Conservation (phyloP, 257 asterid genomes). For the Verbena officinalis region DNA sequence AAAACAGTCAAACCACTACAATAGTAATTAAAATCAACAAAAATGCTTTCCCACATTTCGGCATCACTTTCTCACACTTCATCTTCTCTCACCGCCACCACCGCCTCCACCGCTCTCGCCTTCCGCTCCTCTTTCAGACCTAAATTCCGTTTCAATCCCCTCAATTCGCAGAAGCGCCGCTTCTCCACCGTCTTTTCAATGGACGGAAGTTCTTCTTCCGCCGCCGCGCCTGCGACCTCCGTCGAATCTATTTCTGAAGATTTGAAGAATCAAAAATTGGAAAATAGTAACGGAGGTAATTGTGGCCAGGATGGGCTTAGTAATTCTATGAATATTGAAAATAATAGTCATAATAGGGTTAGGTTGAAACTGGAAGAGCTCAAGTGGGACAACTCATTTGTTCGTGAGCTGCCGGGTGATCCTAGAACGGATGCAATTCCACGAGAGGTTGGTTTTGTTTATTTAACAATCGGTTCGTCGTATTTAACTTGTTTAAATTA, state of each 20-base stretch:
- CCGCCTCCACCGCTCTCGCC: constrained; percentile 50
- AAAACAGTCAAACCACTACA: constrained; percentile 10
- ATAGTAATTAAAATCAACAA: constrained; percentile 24
- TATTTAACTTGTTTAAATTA: neutral
- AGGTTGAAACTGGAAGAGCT: constrained; percentile 74
- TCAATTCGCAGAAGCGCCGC: constrained; percentile 41
- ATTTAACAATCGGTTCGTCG: neutral
- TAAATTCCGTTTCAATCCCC: constrained; percentile 38
- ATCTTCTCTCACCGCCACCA: constrained; percentile 14
- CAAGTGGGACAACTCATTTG: constrained; percentile 87
- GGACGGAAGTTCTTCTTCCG: constrained; percentile 51
- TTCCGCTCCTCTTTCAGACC: constrained; percentile 34
- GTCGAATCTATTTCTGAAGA: constrained; percentile 67
- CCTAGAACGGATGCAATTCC: constrained; percentile 72
- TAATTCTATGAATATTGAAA: constrained; percentile 15
- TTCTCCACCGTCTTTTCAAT: constrained; percentile 43
- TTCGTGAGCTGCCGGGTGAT: constrained; percentile 89
- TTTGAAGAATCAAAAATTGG: constrained; percentile 62
- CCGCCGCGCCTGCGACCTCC: constrained; percentile 39
- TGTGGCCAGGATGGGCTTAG: constrained; percentile 3
- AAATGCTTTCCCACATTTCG: constrained; percentile 52
- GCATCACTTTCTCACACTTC: constrained; percentile 49
- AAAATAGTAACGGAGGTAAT: constrained; percentile 12
- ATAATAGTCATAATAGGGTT: constrained; percentile 28
- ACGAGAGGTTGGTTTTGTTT: constrained; percentile 58